Evolutionary conservation across 257 asterid genomes (phyloP).

Genomic region (Solanum virginianum): DNA sequence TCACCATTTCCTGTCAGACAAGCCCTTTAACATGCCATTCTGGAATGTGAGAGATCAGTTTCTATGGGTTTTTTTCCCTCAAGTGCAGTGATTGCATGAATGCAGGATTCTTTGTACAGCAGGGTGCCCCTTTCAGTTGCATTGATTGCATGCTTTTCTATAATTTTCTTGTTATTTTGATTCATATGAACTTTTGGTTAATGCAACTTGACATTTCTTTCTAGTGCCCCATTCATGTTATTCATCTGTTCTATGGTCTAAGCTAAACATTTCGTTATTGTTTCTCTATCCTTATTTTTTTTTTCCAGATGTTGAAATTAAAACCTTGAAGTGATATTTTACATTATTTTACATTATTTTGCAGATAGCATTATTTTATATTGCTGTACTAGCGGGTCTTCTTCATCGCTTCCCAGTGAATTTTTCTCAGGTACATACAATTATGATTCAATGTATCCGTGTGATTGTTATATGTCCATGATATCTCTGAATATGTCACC

Average conservation of each 20-base stretch:
- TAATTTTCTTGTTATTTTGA: background rate
- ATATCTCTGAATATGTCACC: background rate
- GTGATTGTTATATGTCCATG: background rate
- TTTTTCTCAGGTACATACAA: slow-evolving; percentile 72
- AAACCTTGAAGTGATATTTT: background rate
- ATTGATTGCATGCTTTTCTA: background rate
- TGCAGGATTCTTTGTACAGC: no score
- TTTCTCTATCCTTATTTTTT: background rate
- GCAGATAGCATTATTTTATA: slow-evolving; percentile 84
- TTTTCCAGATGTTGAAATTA: background rate
- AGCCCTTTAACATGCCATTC: background rate
- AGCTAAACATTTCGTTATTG: background rate
- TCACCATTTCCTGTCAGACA: background rate
- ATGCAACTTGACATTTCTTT: background rate
- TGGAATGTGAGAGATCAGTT: background rate
- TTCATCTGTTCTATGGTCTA: background rate
- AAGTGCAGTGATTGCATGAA: background rate
- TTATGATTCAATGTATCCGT: background rate
- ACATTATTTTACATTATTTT: slow-evolving; percentile 10
- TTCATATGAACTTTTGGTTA: background rate
- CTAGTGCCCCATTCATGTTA: background rate
- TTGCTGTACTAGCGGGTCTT: slow-evolving; percentile 90
- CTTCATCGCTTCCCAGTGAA: slow-evolving; percentile 85
- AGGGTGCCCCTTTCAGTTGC: no score
- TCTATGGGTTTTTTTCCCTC: background rate